Conservation (phyloP, 306 rosid genomes). For the Astragalus glycyphyllos region DNA sequence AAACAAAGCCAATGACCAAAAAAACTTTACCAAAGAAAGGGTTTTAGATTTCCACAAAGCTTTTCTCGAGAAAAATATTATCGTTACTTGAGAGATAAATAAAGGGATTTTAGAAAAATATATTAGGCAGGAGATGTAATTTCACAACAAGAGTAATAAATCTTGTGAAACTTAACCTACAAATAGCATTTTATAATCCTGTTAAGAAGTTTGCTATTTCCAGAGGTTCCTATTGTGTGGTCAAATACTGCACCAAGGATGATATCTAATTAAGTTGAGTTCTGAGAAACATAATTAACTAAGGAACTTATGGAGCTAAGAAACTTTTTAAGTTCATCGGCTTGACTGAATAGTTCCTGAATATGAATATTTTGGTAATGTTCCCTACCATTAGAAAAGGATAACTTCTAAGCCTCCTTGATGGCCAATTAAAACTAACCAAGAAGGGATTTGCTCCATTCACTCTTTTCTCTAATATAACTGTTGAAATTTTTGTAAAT, state of each 20-base stretch:
- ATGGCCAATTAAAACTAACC: conserved; percentile 9
- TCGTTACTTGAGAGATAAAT: neutral
- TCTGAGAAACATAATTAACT: neutral
- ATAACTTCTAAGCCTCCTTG: neutral
- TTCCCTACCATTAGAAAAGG: neutral
- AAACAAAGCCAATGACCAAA: neutral
- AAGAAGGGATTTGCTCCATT: conserved; percentile 5
- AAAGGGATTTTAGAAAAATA: conserved; percentile 16
- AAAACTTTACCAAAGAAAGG: conserved; percentile 1
- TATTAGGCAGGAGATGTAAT: conserved; percentile 19
- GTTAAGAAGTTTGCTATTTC: neutral
- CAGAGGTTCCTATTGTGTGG: neutral
- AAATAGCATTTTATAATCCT: conserved; percentile 11
- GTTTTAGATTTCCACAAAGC: neutral
- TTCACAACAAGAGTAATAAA: conserved; percentile 4
- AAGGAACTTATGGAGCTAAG: neutral
- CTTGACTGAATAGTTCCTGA: neutral
- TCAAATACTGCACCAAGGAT: neutral
- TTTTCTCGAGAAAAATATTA: conserved; percentile 14
- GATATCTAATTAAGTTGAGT: neutral
- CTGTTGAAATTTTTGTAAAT: no score
- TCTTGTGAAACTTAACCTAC: neutral
- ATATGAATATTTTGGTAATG: conserved; percentile 1
- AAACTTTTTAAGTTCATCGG: neutral
- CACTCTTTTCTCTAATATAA: conserved; percentile 9